Percentiles rank a stretch among this genome's conserved stretches.
Evolutionary conservation across 768 basidiomycete species (phyloP).

Genomic region (Artomyces pyxidatus): DNA sequence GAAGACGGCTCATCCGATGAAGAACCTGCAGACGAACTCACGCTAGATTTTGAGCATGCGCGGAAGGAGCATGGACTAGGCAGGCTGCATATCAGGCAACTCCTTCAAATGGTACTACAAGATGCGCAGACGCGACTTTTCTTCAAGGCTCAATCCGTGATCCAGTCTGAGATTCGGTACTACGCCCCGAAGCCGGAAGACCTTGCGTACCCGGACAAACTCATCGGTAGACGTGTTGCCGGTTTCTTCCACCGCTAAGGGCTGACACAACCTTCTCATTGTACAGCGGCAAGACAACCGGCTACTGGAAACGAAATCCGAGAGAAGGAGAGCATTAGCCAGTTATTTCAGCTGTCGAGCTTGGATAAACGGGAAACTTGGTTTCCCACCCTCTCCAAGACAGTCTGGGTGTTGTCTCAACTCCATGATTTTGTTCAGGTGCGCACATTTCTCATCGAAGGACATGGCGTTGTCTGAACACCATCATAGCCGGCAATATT

Average conservation of each 20-base stretch:
- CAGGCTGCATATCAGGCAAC: constrained; percentile 67
- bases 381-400: constrained; percentile 86
- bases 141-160: constrained; percentile 90
- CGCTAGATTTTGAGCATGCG: constrained; percentile 16
- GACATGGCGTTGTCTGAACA: background rate
- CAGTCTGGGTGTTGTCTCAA: constrained; percentile 87
- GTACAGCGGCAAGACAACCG: constrained; percentile 40
- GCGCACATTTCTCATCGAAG: constrained; percentile 12
- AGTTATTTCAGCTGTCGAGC: constrained; percentile 61
- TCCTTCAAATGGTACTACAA: constrained; percentile 86
- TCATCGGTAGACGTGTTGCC: constrained; percentile 65
- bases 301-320: constrained; percentile 35
- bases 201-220: constrained; percentile 78
- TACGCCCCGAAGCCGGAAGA: constrained; percentile 74
- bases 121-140: constrained; percentile 94
- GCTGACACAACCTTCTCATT: no score
- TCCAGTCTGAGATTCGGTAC: constrained; percentile 82
- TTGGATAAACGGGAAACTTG: constrained; percentile 75
- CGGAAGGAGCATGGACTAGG: constrained; percentile 34
- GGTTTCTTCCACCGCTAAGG: no score
- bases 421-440: constrained; percentile 92
- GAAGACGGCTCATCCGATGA: constrained; percentile 28
- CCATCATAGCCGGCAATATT: constrained; percentile 78
- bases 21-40: constrained; percentile 23
- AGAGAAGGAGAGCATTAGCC: constrained; percentile 65